Conservation (phyloP, 1,284 basidiomycete genomes). For the Rhodotorula sp. region DNA sequence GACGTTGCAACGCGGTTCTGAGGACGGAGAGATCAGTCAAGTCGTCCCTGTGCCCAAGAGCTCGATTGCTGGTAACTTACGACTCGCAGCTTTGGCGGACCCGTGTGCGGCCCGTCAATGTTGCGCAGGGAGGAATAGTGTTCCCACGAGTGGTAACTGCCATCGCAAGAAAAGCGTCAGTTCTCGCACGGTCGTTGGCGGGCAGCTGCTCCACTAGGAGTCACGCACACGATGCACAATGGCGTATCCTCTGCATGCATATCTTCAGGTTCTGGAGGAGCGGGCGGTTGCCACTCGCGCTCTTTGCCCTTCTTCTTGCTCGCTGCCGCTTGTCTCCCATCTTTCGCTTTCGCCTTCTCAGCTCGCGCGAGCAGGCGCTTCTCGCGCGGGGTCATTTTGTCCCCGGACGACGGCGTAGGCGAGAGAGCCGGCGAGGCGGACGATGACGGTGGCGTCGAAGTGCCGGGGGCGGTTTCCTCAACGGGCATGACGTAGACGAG, state of each 20-base stretch:
- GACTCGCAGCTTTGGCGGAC: slow-evolving; percentile 69
- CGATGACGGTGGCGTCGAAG: not conserved
- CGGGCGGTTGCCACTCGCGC: slow-evolving; percentile 31
- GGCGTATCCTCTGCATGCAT: slow-evolving; percentile 31
- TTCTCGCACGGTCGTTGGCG: no score
- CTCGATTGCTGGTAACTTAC: not conserved
- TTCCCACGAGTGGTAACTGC: slow-evolving; percentile 85
- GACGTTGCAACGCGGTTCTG: not conserved
- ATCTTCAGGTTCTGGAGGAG: slow-evolving; percentile 45
- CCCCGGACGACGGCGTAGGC: slow-evolving; percentile 45
- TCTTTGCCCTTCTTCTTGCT: slow-evolving; percentile 42
- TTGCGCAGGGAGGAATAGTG: slow-evolving; percentile 91
- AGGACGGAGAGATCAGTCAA: not conserved
- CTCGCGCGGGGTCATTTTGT: slow-evolving; percentile 21
- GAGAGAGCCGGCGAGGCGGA: slow-evolving; percentile 12
- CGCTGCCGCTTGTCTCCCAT: slow-evolving; percentile 40
- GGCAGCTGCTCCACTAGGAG: slow-evolving; percentile 20
- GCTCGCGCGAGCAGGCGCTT: slow-evolving; percentile 6
- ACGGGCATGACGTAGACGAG: slow-evolving; percentile 50
- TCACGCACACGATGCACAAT: slow-evolving; percentile 75
- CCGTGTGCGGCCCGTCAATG: slow-evolving; percentile 76
- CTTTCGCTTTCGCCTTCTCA: slow-evolving; percentile 12
- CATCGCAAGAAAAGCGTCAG: not conserved
- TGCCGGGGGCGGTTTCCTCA: slow-evolving; percentile 16
- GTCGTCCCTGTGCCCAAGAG: not conserved